Percentiles rank a stretch among this genome's conserved stretches.
These are phyloP conservation scores for Diaporthe citriasiana DNA, from an alignment of 2,329 filamentous ascomycete genomes.

Conservation along the genomic window DNA sequence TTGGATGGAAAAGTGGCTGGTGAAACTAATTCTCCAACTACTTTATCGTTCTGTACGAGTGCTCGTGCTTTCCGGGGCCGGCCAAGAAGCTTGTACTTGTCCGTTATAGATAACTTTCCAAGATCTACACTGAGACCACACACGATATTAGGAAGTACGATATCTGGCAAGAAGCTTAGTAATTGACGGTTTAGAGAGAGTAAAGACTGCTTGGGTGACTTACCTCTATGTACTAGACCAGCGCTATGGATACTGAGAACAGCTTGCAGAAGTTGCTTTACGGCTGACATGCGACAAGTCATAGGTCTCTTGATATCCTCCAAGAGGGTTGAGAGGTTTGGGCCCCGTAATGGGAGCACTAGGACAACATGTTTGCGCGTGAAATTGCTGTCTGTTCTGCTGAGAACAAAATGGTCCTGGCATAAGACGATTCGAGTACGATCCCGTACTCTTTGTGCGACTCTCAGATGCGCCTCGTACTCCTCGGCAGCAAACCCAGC, in stretches of 20 bases:
- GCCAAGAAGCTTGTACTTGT: slow-evolving; percentile 20
- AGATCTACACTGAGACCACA: slow-evolving; percentile 10
- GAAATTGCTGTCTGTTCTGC: neutral
- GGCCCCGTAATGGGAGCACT: slow-evolving; percentile 8
- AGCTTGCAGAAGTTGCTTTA: neutral
- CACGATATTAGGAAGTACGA: slow-evolving; percentile 8
- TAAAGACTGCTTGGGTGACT: neutral
- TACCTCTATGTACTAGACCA: slow-evolving; percentile 14
- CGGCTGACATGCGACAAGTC: neutral
- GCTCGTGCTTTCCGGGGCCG: neutral
- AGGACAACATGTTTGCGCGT: neutral
- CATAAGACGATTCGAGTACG: neutral
- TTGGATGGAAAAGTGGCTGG: slow-evolving; percentile 1
- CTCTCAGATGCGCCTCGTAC: neutral
- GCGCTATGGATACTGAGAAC: neutral
- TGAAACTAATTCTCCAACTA: neutral
- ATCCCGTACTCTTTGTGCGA: neutral
- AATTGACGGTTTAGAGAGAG: neutral
- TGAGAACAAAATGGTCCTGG: slow-evolving; percentile 1
- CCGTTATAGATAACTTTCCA: neutral
- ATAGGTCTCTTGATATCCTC: neutral
- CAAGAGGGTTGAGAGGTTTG: neutral
- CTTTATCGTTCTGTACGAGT: neutral
- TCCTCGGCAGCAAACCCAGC: slow-evolving; percentile 1
- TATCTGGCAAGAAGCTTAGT: slow-evolving; percentile 1